Conservation (phyloP, 108 stramenopile species). For the Nitzschia putrida region DNA sequence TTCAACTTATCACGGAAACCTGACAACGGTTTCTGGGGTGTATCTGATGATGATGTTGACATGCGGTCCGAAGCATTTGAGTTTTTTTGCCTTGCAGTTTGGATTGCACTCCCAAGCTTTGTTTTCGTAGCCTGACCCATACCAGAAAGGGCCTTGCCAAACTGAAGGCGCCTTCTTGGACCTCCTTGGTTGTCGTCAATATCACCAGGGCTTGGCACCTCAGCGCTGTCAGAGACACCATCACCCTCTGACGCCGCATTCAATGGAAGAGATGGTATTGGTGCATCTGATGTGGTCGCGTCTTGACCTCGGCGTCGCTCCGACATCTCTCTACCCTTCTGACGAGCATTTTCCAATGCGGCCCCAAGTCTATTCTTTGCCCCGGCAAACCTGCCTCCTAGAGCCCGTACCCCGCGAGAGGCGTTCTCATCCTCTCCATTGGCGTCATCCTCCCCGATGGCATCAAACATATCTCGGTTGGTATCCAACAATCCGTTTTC, state of each 20-base stretch:
- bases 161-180: conserved; percentile 10
- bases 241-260: neutral
- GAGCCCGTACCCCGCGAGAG: neutral
- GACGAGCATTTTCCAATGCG: conserved; percentile 31
- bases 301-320: conserved; percentile 4
- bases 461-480: neutral
- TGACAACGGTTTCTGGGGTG: neutral
- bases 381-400: conserved; percentile 30
- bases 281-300: neutral
- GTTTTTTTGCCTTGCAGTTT: conserved; percentile 40
- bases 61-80: conserved; percentile 15
- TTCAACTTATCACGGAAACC: neutral
- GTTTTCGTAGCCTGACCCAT: conserved; percentile 33
- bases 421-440: conserved; percentile 6
- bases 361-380: conserved; percentile 35
- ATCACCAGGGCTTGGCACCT: neutral
- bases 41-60: neutral
- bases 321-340: conserved; percentile 27
- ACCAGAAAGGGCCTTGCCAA: conserved; percentile 37
- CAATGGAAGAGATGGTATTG: neutral
- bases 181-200: neutral
- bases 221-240: neutral
- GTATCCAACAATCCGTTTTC: neutral
- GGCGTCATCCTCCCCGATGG: neutral
- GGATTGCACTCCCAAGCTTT: conserved; percentile 44